Base-by-base conservation (phyloP, 2,329 filamentous ascomycete genomes). In the Aspergillus japonicus region DNA sequence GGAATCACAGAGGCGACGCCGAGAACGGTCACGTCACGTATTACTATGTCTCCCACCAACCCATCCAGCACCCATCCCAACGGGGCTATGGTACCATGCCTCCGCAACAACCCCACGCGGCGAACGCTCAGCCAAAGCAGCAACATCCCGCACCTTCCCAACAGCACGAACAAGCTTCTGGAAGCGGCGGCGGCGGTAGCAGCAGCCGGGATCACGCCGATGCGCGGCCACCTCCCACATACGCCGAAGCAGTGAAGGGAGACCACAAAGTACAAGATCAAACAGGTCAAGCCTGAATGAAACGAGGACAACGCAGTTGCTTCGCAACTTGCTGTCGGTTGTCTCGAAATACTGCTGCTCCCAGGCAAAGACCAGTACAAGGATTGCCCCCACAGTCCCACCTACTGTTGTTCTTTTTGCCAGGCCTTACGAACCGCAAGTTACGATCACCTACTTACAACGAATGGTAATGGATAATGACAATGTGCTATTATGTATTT, bases 191-290 rank as follows among this genome's bases (percentile, higher is more conserved):
- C 26, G 26, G 26, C 26, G 26, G 26, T 8, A 74, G 70, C 70
- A 72, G 70, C 65, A 70, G 71, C 58, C 69, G 67, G 47, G 64
- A 67, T 66, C 68, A 68, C 64, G 72, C 74, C 57, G 76, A 62
- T 68, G 72, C 78, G 75, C 65, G 76, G 77, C 33, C 78, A 42
- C 93, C 94, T 47, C 94, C 95, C 4, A 91, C 89, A 14, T 98
- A 98, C 75, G 89, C 90, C 16, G 91, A 97, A 77, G 94, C 92
- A 51, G 89, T 97, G 60, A 89, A 88, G 69, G 92, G 91, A 1
- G 94, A 98, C 73, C 80, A 97, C 77, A 98, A 98, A 84, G 83
- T 97, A 54, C 95, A 98, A 82, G 83, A 87, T 61, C 87, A 81
- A 73, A 56, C 48, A 23, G 5, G 10, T n/a, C 12, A 31, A 35